phyloP scores from a whole-genome alignment of 352 stramenopile genomes.

The Pythium scleroteichum region DNA sequence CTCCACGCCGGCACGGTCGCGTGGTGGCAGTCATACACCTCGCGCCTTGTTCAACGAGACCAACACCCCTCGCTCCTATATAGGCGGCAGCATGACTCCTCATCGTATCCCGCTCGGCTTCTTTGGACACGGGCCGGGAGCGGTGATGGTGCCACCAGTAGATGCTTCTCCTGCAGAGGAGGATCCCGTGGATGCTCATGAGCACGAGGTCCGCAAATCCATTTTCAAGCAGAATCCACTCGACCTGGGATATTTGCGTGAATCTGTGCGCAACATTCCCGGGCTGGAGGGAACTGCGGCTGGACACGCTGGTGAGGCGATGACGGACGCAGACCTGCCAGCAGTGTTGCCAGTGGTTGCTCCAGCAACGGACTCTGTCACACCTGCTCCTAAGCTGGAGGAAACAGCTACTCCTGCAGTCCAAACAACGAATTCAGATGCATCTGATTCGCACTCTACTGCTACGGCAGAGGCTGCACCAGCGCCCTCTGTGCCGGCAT shows the following conservation, averaged over 20 bases:
- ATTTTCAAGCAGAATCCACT: slow-evolving; percentile 69
- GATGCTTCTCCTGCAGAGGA: background rate
- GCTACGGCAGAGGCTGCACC: background rate
- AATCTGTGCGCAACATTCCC: slow-evolving; percentile 38
- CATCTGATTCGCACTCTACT: too few relatives aligned
- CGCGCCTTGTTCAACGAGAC: slow-evolving; percentile 56
- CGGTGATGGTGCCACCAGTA: background rate
- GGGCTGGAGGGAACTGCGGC: too few relatives aligned
- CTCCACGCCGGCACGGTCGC: slow-evolving; percentile 19
- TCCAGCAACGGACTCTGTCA: background rate
- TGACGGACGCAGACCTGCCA: background rate
- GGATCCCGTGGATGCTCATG: slow-evolving; percentile 27
- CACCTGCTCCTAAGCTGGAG: background rate
- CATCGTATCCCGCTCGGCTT: slow-evolving; percentile 7
- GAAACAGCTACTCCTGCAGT: background rate
- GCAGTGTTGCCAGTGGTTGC: too few relatives aligned
- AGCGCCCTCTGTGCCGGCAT: background rate
- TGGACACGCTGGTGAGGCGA: background rate
- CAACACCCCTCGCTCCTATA: slow-evolving; percentile 73
- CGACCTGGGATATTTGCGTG: slow-evolving; percentile 67
- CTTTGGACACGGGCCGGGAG: background rate
- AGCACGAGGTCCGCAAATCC: slow-evolving; percentile 57
- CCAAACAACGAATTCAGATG: background rate
- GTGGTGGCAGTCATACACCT: slow-evolving; percentile 30
- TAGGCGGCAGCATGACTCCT: slow-evolving; percentile 69